phyloP scores from a whole-genome alignment of 768 basidiomycete genomes.

The Calvatia gigantea region DNA sequence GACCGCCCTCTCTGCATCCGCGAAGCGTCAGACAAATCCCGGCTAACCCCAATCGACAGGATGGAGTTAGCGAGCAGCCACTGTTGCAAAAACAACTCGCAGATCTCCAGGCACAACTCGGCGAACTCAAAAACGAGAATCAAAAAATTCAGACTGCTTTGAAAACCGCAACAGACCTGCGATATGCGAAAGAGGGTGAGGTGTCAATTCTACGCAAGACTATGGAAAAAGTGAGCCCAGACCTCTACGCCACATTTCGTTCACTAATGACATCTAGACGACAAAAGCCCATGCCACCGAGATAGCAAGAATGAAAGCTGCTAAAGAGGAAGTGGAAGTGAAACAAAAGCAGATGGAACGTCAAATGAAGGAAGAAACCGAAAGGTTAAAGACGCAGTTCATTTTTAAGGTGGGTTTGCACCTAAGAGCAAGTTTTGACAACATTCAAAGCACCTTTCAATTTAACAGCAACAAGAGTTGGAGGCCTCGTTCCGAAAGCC shows the following conservation, averaged over 20 bases:
- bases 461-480: conserved; percentile 64
- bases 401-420: conserved; percentile 56
- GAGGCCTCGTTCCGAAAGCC: conserved; percentile 54
- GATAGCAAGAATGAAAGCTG: conserved; percentile 50
- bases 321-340: conserved; percentile 59
- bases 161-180: conserved; percentile 45
- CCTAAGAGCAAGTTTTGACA: not conserved
- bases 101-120: conserved; percentile 30
- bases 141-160: conserved; percentile 40
- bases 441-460: not conserved
- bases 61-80: not conserved
- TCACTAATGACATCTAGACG: conserved; percentile 33
- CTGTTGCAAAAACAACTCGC: conserved; percentile 21
- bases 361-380: conserved; percentile 64
- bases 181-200: conserved; percentile 66
- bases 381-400: conserved; percentile 65
- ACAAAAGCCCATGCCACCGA: conserved; percentile 57
- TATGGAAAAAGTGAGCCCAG: conserved; percentile 61
- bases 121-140: conserved; percentile 46
- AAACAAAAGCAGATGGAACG: conserved; percentile 54
- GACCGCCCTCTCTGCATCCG: not conserved
- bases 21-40: not conserved
- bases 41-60: not conserved
- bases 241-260: not conserved
- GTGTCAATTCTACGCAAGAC: conserved; percentile 60